Base-by-base conservation (phyloP, 257 asterid species). In the Craterostigma plantagineum region DNA sequence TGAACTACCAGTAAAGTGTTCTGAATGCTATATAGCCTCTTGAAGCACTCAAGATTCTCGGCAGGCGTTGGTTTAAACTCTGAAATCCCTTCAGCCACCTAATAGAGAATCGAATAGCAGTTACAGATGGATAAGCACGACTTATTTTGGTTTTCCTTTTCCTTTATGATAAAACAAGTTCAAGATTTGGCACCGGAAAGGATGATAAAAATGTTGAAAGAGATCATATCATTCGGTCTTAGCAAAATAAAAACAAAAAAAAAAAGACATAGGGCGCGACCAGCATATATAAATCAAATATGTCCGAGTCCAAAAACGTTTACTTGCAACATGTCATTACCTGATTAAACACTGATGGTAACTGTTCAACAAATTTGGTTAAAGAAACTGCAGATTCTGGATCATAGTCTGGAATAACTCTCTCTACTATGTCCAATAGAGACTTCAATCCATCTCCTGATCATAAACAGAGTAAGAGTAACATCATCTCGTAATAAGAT, bases 41-140 rank as follows among this genome's bases (percentile, higher is more conserved):
- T 65, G 60, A 79, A 79, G 60, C 91, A 76, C 16, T 72, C 69
- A 0, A 87, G 98, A 79, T 87, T 87, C 69, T 87, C 86, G 8
- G 85, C 63, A 15, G 98, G 95, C 13, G 79, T 63, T 16, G 98
- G 98, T 75, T 51, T 82, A 76, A 87, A 87, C 71, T 87, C 98
- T 10, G 95, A 82, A 59, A 61, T 68, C 62, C 98, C 98, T 68
- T 70, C 57, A 39, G 95, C 85, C 49, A 87, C 83, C 97, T 87
- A 51, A 57, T 57, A 15, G 44, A 46, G n/a, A 45, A 58, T n/a
- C 46, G 0, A 38, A 50, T 13, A 53, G 11, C 12, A 55, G 54
- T 53, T 23, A 6, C 30, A 23, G 4, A 23, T 23, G 30, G 6
- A 23, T 23, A 23, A 2, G 30, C 2, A 23, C 6, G 30, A 23